These are phyloP conservation scores for Nephromyces sp. DNA, from an alignment of 169 alveolate genomes.

Conservation along the genomic window DNA sequence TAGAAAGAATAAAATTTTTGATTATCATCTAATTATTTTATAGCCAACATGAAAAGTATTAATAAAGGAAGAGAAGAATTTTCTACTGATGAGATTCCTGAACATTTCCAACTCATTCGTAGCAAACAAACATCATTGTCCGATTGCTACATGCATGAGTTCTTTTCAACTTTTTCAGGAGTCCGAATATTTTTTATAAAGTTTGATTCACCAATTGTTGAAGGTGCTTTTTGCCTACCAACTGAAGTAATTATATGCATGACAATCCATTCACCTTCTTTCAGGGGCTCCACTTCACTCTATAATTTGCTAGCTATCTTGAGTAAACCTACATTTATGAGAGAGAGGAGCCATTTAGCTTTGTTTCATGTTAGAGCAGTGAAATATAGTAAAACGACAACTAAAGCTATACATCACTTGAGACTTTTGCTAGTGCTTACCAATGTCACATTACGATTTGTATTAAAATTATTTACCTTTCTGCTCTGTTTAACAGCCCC, in stretches of 20 bases:
- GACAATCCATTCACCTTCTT: neutral
- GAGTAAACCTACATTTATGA: neutral
- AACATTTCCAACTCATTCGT: neutral
- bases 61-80: no score
- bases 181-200: neutral
- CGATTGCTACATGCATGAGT: neutral
- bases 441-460: neutral
- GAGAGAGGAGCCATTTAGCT: neutral
- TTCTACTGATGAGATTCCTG: no score
- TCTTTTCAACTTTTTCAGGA: neutral
- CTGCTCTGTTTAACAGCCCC: constrained; percentile 39
- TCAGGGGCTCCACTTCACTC: neutral
- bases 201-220: neutral
- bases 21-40: no score
- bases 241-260: neutral
- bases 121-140: neutral
- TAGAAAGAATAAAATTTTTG: no score
- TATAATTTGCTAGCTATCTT: neutral
- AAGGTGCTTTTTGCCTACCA: neutral
- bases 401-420: no score
- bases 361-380: no score
- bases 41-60: no score
- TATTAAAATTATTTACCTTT: neutral
- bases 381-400: no score
- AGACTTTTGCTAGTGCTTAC: no score